Evolutionary conservation across 2,329 filamentous ascomycete genomes (phyloP), one percentile per base, ranked within the genome.

Genomic region (Cladophialophora yegresii): DNA sequence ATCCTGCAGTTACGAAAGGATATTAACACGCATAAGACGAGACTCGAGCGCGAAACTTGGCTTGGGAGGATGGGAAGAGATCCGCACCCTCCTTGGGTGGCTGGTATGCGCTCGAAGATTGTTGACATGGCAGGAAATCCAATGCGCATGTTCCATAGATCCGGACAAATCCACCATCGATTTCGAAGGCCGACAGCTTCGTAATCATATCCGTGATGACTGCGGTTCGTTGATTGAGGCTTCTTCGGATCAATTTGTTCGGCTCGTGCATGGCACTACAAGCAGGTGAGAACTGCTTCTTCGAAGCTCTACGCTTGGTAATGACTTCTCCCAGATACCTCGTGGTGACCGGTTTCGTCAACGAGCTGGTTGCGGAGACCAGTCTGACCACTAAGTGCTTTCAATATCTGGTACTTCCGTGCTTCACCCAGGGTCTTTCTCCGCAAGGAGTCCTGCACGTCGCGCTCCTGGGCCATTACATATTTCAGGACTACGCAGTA

Each of bases 11-110:
- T 58, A 58, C 16, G 45, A 50, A 33, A n/a, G 56, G 5, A 58
- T 58, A 16, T 16, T 58, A 20, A 10, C 49, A 40, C 56, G 56
- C 45, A 58, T 58, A 3, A 51, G 62, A 67, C 3, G 47, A 23
- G 50, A 54, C 20, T 28, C 26, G 9, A 20, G 45, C 23, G 50
- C 22, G 4, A 53, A 30, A 53, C 9, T 7, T 3, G 22, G 36
- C 13, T n/a, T 5, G 13, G 4, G 16, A 40, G 36, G 13, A 40
- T 54, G 50, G 50, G 50, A 54, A 54, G 16, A n/a, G 9, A 54
- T 32, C 26, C 22, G 28, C 12, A 54, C 26, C 16, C 50, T 54
- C 30, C 28, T 54, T n/a, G 50, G 50, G 16, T 54, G 50, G 50
- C 50, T 54, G 10, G 26, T 54, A 9, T 32, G 50, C 26, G 50